Conservation (phyloP, 2,329 filamentous ascomycete species). For the Biscogniauxia mediterranea region DNA sequence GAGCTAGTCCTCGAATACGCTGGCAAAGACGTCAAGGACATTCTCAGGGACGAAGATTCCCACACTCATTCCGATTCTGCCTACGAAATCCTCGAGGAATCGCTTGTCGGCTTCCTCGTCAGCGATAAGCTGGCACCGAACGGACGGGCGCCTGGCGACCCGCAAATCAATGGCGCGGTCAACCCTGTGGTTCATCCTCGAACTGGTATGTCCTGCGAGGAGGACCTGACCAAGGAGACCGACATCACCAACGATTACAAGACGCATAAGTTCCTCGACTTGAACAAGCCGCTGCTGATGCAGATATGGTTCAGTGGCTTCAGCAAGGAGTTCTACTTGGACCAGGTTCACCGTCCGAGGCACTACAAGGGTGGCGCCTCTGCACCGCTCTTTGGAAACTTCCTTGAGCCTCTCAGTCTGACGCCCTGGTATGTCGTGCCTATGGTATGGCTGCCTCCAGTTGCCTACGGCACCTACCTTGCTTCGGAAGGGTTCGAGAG, state of each 20-base stretch:
- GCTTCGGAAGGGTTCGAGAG: constrained; percentile 61
- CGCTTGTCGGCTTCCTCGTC: constrained; percentile 75
- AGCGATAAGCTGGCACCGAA: constrained; percentile 51
- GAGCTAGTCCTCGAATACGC: constrained; percentile 88
- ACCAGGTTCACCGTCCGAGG: constrained; percentile 91
- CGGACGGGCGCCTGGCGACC: constrained; percentile 31
- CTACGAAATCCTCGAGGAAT: constrained; percentile 93
- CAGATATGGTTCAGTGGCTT: constrained; percentile 90
- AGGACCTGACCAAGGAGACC: constrained; percentile 84
- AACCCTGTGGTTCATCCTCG: constrained; percentile 48
- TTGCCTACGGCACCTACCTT: constrained; percentile 69
- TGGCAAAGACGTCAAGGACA: constrained; percentile 79
- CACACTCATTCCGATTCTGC: constrained; percentile 87
- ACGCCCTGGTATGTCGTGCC: constrained; percentile 95
- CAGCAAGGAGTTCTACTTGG: constrained; percentile 91
- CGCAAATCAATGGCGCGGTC: constrained; percentile 35
- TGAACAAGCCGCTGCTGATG: constrained; percentile 77
- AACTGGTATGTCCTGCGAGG: constrained; percentile 87
- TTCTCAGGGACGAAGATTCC: constrained; percentile 78
- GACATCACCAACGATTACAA: constrained; percentile 75
- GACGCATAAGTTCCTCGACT: constrained; percentile 89
- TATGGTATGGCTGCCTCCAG: constrained; percentile 76
- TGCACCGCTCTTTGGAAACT: constrained; percentile 94
- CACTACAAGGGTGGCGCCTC: constrained; percentile 94
- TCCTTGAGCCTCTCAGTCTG: constrained; percentile 94